Evolutionary conservation across 2,329 filamentous ascomycete species (phyloP), one percentile per base, ranked within the genome.

Genomic region (Fusarium sp.): DNA sequence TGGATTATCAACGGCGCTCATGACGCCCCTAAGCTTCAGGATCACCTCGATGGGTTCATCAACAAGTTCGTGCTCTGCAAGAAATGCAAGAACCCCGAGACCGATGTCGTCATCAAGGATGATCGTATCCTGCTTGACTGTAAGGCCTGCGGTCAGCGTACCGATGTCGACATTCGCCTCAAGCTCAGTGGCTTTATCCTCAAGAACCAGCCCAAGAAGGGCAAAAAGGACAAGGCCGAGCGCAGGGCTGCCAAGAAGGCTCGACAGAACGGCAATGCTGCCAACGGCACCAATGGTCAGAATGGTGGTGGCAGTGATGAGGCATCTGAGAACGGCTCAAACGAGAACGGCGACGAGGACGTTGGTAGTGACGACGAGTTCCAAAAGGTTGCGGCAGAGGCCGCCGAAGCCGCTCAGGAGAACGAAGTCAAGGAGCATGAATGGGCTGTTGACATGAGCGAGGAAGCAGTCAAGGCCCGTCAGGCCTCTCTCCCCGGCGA

Each of bases 1-100:
- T 99, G 96, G 95, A 99, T 99, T 86, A 98, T 99, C 90, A 99
- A 99, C 86, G 96, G 96, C 82, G 94, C 95, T 76, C 96, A 99
- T 82, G 96, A 99, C 77, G 91, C 95, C 72, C 86, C 88, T 83
- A 98, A 98, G 88, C 92, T 99, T 54, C 96, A 99, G 87, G 96
- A 98, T 82, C 95, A 98, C 79, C 93, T 99, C 54, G 95, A 98
- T 83, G 95, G 95, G 78, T 99, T 99, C 90, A 99, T 99, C 86
- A 90, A 92, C 88, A 97, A 94, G 86, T 99, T 98, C 78, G 96
- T 99, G 79, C 95, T 99, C 74, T 99, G 96, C 93, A 97, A 97
- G 88, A 95, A 97, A 84, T 99, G 96, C 92, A 97, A 97, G 91
- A 99, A 99, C 84, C 96, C 96, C 39, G 96, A 99, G 88, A 99